Base-by-base conservation (phyloP, 1,284 basidiomycete species). In the Ganoderma sinense region DNA sequence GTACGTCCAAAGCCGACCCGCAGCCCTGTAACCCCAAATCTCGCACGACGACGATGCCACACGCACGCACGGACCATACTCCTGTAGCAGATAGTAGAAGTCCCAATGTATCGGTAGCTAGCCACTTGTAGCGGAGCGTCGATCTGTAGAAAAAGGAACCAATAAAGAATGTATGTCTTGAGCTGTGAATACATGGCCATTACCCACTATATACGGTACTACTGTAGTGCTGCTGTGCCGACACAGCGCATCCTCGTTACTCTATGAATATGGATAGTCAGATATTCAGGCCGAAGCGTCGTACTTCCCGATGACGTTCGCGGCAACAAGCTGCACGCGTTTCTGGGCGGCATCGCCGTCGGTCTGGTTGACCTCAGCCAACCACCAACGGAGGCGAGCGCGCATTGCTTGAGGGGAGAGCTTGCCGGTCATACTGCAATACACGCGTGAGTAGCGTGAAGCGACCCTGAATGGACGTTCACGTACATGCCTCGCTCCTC, bases 401-500 rank as follows among this genome's bases (percentile, higher is more conserved):
- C 84, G 82, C 80, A 87, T 84, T 39, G 82, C 81, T 60, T 84
- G 81, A 29, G 76, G 77, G 18, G 83, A 79, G 16, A 85, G 75
- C 4, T 75, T 82, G 2, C 81, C 81, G 0, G 80, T 78, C 23
- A 85, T 75, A 18, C 85, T 88, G 70, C 23, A 65, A 26, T 43
- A 23, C 45, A 51, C 41, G 40, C 13, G 36, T 23, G 4, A 69
- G 39, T 43, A 29, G 43, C 20, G 23, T 40, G 31, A 60, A 29
- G 16, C 68, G 65, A 51, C 11, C 11, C n/a, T 8, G 39, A 29
- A 14, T 16, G 23, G 33, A 4, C 1, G 23, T 41, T 11, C 26
- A 84, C 91, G 79, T 77, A 94, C 93, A 94, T 86, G 75, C 91
- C 93, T 69, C 93, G 89, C 78, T 94, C 92, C 68, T 87, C 83